These are phyloP conservation scores for Quercus lobata DNA, from an alignment of 331 rosid species.

Conservation along the genomic window DNA sequence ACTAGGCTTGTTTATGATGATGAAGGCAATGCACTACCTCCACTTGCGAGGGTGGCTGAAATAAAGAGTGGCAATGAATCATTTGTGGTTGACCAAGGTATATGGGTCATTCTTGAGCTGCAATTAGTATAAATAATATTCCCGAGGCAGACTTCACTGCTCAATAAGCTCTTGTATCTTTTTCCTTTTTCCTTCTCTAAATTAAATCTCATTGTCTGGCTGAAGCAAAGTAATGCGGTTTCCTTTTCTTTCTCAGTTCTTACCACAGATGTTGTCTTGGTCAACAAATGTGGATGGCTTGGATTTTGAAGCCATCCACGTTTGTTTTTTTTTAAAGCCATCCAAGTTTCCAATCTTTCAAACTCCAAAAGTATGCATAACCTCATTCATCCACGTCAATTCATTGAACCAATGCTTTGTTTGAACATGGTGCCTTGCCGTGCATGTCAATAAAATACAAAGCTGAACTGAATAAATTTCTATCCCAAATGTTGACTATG, in stretches of 20 bases:
- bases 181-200: not conserved
- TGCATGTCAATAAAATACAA: not conserved
- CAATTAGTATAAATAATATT: not conserved
- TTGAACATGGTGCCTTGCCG: not conserved
- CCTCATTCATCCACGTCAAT: not conserved
- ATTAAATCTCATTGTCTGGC: not conserved
- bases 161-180: not conserved
- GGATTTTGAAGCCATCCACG: not conserved
- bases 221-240: not conserved
- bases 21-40: slow-evolving; percentile 71
- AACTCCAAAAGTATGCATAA: not conserved
- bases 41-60: slow-evolving; percentile 72
- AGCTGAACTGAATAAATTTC: not conserved
- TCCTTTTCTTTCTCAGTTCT: not conserved
- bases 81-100: slow-evolving; percentile 63
- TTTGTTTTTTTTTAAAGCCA: not conserved
- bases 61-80: slow-evolving; percentile 33
- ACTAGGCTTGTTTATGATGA: slow-evolving; percentile 79
- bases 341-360: not conserved
- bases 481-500: not conserved
- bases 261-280: not conserved
- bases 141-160: not conserved
- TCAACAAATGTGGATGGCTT: not conserved
- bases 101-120: slow-evolving; percentile 4
- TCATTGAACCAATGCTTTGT: not conserved